phyloP scores from a whole-genome alignment of 1,284 basidiomycete genomes.

The Malassezia arunalokei region DNA sequence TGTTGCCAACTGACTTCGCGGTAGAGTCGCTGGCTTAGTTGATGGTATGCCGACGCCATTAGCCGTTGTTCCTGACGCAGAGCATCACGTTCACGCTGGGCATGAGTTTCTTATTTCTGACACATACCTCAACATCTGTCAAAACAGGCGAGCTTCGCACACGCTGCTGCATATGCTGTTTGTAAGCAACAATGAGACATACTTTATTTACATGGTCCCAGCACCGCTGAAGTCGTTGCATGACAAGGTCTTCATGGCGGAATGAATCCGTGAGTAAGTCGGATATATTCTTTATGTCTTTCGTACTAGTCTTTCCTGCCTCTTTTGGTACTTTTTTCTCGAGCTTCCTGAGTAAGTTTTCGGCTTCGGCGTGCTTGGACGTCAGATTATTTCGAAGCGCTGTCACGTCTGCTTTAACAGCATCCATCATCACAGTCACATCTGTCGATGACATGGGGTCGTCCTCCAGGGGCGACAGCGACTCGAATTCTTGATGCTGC shows the following conservation, averaged over 20 bases:
- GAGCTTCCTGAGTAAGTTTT: constrained; percentile 4
- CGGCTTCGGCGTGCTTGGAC: constrained; percentile 5
- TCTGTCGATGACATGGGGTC: neutral
- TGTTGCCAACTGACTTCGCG: neutral
- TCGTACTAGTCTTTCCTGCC: neutral
- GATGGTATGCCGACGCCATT: constrained; percentile 14
- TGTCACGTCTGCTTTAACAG: constrained; percentile 6
- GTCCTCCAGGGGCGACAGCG: neutral
- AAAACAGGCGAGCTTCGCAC: neutral
- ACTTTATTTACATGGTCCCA: neutral
- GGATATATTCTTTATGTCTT: neutral
- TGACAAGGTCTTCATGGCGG: constrained; percentile 3
- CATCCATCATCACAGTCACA: neutral
- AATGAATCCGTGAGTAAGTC: constrained; percentile 8
- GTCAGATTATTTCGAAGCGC: constrained; percentile 10
- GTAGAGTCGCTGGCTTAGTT: constrained; percentile 6
- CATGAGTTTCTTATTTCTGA: neutral
- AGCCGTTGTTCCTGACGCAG: constrained; percentile 11
- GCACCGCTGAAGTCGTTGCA: neutral
- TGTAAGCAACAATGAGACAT: neutral
- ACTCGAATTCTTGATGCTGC: neutral
- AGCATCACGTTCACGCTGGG: constrained; percentile 11
- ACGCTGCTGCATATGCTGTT: neutral
- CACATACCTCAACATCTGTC: neutral
- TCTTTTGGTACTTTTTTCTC: neutral